These are phyloP conservation scores for Sugiyamaella xylanicola DNA, from an alignment of 1,139 yeast species.

Conservation along the genomic window DNA sequence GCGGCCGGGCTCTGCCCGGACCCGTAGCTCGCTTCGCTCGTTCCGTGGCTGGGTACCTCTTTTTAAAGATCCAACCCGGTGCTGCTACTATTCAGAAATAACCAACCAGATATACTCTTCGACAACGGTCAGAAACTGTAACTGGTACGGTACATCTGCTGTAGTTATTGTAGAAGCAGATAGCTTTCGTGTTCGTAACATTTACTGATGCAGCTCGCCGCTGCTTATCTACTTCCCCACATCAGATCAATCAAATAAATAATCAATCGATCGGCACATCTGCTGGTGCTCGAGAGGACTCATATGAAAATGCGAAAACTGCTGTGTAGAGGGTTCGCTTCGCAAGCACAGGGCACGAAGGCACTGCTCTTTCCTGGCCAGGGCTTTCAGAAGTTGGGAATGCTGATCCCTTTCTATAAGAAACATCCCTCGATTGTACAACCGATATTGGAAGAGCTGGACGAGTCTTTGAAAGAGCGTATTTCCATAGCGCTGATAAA, in stretches of 20 bases:
- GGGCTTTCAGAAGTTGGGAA: slow-evolving; percentile 45
- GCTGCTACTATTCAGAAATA: too few relatives aligned
- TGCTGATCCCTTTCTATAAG: slow-evolving; percentile 37
- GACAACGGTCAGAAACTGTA: too few relatives aligned
- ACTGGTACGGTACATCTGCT: too few relatives aligned
- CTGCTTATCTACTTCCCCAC: too few relatives aligned
- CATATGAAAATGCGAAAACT: not conserved
- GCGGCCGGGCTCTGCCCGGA: too few relatives aligned
- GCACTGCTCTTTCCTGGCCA: slow-evolving; percentile 42
- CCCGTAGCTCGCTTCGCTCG: too few relatives aligned
- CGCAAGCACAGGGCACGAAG: not conserved
- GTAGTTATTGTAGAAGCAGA: too few relatives aligned
- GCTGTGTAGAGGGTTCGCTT: not conserved
- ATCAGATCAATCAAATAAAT: not conserved
- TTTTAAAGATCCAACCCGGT: too few relatives aligned
- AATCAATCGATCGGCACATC: too few relatives aligned
- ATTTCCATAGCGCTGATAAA: slow-evolving; percentile 35
- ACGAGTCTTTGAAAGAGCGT: slow-evolving; percentile 37
- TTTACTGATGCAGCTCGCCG: too few relatives aligned
- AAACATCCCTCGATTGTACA: slow-evolving; percentile 31
- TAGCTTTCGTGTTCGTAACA: not conserved
- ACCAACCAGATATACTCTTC: too few relatives aligned
- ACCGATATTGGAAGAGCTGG: slow-evolving; percentile 40
- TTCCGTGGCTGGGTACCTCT: too few relatives aligned
- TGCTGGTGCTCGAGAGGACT: not conserved